These are phyloP conservation scores for Hagleromyces aurorensis DNA, from an alignment of 805 yeast species.

Conservation along the genomic window DNA sequence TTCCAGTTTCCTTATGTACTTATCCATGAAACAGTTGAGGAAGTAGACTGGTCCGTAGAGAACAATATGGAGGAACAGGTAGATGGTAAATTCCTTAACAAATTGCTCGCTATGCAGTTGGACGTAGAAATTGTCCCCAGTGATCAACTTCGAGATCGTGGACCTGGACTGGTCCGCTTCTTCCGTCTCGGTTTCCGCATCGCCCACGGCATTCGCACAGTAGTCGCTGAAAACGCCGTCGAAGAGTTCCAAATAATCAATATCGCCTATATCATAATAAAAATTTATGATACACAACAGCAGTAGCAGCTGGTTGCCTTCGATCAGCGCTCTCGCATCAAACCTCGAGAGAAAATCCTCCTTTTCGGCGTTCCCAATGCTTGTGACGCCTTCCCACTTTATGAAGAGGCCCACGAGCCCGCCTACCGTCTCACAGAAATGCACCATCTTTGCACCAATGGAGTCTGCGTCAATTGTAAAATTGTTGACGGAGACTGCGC, in stretches of 20 bases:
- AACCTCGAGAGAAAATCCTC: constrained; percentile 6
- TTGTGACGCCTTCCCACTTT: constrained; percentile 9
- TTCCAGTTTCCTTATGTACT: constrained; percentile 15
- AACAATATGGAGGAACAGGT: constrained; percentile 11
- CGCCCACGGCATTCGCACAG: constrained; percentile 9
- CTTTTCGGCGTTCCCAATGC: constrained; percentile 3
- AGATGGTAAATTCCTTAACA: constrained; percentile 13
- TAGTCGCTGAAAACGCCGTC: constrained; percentile 12
- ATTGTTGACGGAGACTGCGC: constrained; percentile 13
- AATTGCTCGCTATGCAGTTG: constrained; percentile 18
- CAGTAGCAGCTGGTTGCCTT: constrained; percentile 11
- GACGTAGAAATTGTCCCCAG: constrained; percentile 4
- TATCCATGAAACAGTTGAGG: constrained; percentile 13
- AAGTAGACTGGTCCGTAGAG: constrained; percentile 10
- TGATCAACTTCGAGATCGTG: constrained; percentile 7
- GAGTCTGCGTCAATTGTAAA: constrained; percentile 5
- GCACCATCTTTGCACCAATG: constrained; percentile 7
- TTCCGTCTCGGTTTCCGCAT: constrained; percentile 1
- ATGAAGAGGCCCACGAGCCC: constrained; percentile 9
- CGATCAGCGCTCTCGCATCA: constrained; percentile 6
- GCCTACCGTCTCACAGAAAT: constrained; percentile 7
- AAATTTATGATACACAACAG: constrained; percentile 18
- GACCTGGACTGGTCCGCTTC: constrained; percentile 3
- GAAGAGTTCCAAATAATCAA: constrained; percentile 11
- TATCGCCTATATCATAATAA: constrained; percentile 18